Conservation (phyloP, 2,329 filamentous ascomycete genomes). For the Epichloe uncinata region DNA sequence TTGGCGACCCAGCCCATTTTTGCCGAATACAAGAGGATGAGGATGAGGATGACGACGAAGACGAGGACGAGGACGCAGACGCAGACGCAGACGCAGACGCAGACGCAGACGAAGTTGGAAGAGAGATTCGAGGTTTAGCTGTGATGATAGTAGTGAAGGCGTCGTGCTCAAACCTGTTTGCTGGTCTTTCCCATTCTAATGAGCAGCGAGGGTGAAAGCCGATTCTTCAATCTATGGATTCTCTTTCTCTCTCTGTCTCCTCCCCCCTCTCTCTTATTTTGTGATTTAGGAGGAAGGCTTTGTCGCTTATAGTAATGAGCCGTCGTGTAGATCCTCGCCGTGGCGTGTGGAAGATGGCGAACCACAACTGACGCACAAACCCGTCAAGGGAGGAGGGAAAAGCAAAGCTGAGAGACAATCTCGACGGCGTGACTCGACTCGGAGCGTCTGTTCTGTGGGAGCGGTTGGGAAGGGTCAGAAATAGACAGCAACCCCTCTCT, state of each 20-base stretch:
- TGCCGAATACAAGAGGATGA: not conserved
- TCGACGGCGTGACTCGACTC: not conserved
- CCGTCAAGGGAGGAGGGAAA: not conserved
- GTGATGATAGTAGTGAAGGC: not conserved
- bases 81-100: not conserved
- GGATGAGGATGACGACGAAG: not conserved
- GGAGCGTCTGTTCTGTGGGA: not conserved
- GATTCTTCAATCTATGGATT: too few species aligned
- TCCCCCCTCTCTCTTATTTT: too few species aligned
- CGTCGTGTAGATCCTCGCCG: not conserved
- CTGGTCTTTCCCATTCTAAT: not conserved
- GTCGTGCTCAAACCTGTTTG: not conserved
- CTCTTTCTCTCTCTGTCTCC: too few species aligned
- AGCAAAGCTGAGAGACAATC: not conserved
- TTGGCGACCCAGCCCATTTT: slow-evolving; percentile 38
- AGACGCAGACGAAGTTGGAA: not conserved
- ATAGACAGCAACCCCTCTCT: not conserved
- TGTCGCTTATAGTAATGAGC: not conserved
- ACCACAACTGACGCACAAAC: not conserved
- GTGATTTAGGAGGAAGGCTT: not conserved
- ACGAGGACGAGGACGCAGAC: not conserved
- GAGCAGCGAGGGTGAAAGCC: not conserved
- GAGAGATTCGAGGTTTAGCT: not conserved
- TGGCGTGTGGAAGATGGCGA: not conserved
- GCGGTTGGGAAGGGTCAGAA: not conserved